These are phyloP conservation scores for Talaromyces liani DNA, from an alignment of 495 filamentous ascomycete genomes.

Conservation along the genomic window DNA sequence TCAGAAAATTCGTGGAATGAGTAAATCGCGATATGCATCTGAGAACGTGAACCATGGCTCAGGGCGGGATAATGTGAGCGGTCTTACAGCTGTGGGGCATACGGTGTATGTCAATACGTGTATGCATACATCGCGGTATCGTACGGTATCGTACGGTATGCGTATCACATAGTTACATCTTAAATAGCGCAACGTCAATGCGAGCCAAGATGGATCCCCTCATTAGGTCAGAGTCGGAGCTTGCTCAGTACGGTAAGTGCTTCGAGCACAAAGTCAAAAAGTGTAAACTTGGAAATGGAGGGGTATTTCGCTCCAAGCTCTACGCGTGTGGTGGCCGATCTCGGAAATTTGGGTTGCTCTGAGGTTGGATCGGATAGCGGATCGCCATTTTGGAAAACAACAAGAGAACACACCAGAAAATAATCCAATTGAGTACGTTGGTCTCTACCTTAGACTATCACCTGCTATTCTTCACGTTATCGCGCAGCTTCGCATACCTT, in stretches of 20 bases:
- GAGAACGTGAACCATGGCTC: not conserved
- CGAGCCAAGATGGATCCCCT: not conserved
- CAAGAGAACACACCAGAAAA: not conserved
- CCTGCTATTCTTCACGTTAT: not conserved
- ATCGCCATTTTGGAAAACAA: not conserved
- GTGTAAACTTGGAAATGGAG: not conserved
- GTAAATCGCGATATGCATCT: not conserved
- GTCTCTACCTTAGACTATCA: not conserved
- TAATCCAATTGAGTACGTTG: not conserved
- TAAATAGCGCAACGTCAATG: not conserved
- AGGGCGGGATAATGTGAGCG: not conserved
- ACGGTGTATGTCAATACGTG: not conserved
- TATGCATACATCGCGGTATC: not conserved
- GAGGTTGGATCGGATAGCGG: not conserved
- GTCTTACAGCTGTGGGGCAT: not conserved
- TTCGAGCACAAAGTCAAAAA: not conserved
- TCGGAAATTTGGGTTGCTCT: conserved; percentile 6
- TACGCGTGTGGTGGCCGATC: not conserved
- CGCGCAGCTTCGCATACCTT: not conserved
- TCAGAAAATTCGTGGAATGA: not conserved
- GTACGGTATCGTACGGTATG: not conserved
- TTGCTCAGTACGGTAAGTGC: not conserved
- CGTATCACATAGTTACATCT: not conserved
- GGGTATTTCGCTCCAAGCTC: not conserved
- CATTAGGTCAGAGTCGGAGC: not conserved